Percentiles rank a stretch among this genome's conserved stretches.
Evolutionary conservation across 495 filamentous ascomycete species (phyloP).

Genomic region (Xylaria cubensis): DNA sequence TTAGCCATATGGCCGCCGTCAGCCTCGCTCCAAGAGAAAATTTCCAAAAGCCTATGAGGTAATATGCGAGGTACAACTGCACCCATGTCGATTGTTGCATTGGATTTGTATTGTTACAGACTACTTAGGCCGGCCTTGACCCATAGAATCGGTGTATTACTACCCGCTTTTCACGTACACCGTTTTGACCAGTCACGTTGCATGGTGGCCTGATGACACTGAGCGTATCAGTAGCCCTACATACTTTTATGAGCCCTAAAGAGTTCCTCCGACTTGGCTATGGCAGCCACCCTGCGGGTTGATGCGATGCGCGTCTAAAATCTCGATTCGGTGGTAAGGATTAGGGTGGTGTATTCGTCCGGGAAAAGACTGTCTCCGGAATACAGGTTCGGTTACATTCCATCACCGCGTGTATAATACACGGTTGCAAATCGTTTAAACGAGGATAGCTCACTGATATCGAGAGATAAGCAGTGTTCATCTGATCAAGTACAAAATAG

Average conservation of each 20-base stretch:
- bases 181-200: conserved; percentile 9
- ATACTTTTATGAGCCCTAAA: background rate
- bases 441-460: background rate
- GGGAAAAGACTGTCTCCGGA: background rate
- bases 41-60: background rate
- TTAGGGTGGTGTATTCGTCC: background rate
- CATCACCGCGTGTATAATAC: background rate
- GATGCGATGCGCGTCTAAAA: conserved; percentile 1
- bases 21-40: background rate
- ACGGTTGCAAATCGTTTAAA: background rate
- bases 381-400: background rate
- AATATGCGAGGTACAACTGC: background rate
- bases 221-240: background rate
- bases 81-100: background rate
- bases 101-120: conserved; percentile 10
- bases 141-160: conserved; percentile 16
- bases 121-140: background rate
- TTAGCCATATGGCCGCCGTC: background rate
- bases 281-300: conserved; percentile 8
- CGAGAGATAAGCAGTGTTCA: background rate
- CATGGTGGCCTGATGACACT: background rate
- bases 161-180: background rate
- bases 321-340: conserved; percentile 22
- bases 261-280: conserved; percentile 15
- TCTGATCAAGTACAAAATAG: background rate